phyloP scores from a whole-genome alignment of 345 rosid species.

The Pseudoturritis turrita region DNA sequence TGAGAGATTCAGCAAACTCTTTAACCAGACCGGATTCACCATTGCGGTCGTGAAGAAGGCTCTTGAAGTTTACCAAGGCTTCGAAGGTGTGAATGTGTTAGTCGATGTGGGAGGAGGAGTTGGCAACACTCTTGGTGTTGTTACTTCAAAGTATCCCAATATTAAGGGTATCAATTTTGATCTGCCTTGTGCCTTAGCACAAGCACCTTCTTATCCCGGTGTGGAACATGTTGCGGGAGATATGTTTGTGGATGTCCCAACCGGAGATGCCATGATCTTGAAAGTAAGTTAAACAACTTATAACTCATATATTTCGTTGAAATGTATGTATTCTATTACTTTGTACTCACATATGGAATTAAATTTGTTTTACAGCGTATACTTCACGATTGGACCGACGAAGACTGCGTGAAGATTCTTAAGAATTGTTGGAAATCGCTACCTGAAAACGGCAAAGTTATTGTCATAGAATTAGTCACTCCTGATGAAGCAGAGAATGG shows the following conservation, averaged over 20 bases:
- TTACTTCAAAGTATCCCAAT: constrained; percentile 46
- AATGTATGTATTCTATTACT: not conserved
- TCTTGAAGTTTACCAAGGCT: constrained; percentile 47
- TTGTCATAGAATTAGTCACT: constrained; percentile 35
- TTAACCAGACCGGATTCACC: constrained; percentile 43
- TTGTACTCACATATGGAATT: not conserved
- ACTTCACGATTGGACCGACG: constrained; percentile 40
- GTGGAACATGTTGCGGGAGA: constrained; percentile 82
- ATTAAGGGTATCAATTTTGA: constrained; percentile 52
- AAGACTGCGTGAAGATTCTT: constrained; percentile 37
- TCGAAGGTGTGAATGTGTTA: constrained; percentile 12
- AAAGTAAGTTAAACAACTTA: constrained; percentile 39
- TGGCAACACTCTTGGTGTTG: constrained; percentile 44
- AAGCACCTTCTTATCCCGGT: constrained; percentile 32
- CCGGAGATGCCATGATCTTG: constrained; percentile 79
- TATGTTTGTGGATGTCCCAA: constrained; percentile 73
- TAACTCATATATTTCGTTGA: not conserved
- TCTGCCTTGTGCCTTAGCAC: constrained; percentile 27
- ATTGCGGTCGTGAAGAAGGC: constrained; percentile 41
- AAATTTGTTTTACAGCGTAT: constrained; percentile 23
- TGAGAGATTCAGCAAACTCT: constrained; percentile 42
- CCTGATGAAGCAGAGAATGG: constrained; percentile 23
- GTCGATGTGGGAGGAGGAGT: constrained; percentile 79
- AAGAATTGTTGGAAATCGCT: constrained; percentile 42
- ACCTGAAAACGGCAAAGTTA: constrained; percentile 36